These are phyloP conservation scores for Fraxinus floribunda DNA, from an alignment of 305 asterid species.

Conservation along the genomic window DNA sequence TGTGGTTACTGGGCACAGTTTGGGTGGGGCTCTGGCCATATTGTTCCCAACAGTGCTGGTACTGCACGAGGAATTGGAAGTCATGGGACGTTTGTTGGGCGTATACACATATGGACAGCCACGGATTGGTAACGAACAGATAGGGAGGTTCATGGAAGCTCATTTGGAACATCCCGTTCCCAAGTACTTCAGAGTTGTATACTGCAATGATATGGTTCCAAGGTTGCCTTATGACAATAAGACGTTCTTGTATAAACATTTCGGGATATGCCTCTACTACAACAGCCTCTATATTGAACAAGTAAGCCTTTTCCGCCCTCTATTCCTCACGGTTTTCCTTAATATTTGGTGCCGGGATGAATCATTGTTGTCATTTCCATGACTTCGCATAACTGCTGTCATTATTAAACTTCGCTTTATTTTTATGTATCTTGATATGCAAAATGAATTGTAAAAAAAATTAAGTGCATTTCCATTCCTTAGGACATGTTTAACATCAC, in stretches of 20 bases:
- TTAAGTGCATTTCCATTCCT: background rate
- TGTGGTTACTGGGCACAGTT: constrained; percentile 88
- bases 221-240: constrained; percentile 86
- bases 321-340: background rate
- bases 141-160: constrained; percentile 62
- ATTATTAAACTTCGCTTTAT: background rate
- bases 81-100: constrained; percentile 56
- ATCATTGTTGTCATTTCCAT: background rate
- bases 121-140: constrained; percentile 63
- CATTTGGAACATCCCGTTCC: constrained; percentile 53
- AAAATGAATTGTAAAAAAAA: background rate
- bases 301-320: constrained; percentile 37
- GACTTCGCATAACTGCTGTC: background rate
- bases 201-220: constrained; percentile 89
- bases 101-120: constrained; percentile 93
- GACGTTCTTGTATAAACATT: constrained; percentile 88
- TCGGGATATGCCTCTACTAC: constrained; percentile 75
- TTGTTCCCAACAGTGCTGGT: constrained; percentile 71
- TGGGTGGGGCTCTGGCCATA: constrained; percentile 94
- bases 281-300: constrained; percentile 71
- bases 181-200: constrained; percentile 75
- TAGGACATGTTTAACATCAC: background rate
- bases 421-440: background rate
- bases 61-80: constrained; percentile 61
- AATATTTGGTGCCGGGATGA: background rate